These are phyloP conservation scores for Parsonsia alboflavescens DNA, from an alignment of 257 asterid genomes.

Conservation along the genomic window DNA sequence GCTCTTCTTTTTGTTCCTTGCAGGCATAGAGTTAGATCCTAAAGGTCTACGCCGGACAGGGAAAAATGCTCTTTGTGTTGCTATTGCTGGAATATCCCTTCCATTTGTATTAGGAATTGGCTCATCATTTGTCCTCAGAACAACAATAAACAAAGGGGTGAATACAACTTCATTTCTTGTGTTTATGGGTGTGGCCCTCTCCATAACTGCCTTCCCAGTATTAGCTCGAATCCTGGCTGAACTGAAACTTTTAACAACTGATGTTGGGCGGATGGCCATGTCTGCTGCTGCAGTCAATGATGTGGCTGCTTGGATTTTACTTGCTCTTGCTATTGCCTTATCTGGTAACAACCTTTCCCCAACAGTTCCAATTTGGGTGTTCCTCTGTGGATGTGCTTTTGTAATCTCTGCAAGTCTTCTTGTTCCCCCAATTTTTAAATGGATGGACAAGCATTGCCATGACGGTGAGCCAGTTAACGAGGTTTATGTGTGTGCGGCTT, in stretches of 20 bases:
- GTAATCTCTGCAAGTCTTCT: constrained; percentile 32
- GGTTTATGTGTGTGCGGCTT: constrained; percentile 52
- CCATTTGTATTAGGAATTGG: constrained; percentile 76
- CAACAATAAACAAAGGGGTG: constrained; percentile 44
- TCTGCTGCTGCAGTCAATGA: constrained; percentile 86
- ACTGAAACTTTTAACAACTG: constrained; percentile 73
- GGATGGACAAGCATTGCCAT: constrained; percentile 54
- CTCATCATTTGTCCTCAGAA: constrained; percentile 48
- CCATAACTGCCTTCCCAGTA: constrained; percentile 84
- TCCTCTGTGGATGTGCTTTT: constrained; percentile 53
- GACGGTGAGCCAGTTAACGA: constrained; percentile 75
- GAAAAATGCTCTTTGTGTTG: constrained; percentile 55
- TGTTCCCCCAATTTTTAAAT: constrained; percentile 50
- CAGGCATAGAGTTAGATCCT: constrained; percentile 64
- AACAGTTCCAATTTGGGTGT: constrained; percentile 57
- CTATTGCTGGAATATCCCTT: constrained; percentile 63
- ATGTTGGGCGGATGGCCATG: constrained; percentile 70
- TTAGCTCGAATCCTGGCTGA: constrained; percentile 84
- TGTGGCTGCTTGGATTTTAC: constrained; percentile 77
- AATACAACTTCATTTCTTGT: constrained; percentile 45
- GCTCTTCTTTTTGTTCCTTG: constrained; percentile 69
- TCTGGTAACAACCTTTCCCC: constrained; percentile 61
- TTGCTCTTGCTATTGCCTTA: constrained; percentile 66
- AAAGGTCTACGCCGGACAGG: constrained; percentile 49
- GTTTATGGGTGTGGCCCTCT: constrained; percentile 85